Base-by-base conservation (phyloP, 2,329 filamentous ascomycete species). In the Pseudocercospora vitis region DNA sequence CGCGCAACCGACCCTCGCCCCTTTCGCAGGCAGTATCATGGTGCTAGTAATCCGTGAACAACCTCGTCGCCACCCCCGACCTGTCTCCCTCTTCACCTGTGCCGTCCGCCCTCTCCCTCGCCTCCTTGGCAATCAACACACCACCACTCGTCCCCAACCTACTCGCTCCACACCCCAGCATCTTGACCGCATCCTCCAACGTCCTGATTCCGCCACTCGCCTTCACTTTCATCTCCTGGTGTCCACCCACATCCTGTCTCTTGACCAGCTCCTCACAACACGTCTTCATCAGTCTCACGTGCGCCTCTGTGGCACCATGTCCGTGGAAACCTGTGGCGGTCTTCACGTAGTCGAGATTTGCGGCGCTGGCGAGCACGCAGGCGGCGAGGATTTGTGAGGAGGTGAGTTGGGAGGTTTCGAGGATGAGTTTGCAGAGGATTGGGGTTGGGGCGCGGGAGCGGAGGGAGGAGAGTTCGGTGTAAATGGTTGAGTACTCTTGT, bases 241-340 rank as follows among this genome's bases (percentile, higher is more conserved):
- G 66, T 58, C 52, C 71, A 23, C 35, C 35, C n/a, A 40, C 35
- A 3, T 39, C 37, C 6, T 40, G 44, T 9, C 47, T 48, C 1
- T 32, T 23, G 9, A 61, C 72, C n/a, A 79, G 61, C 24, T 65
- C 29, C 59, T 78, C 73, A 8, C 76, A 76, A 3, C 74, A 74
- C 7, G 73, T 72, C 9, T 74, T 72, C 81, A 84, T 84, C 23
- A 81, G 64, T 45, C 73, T 68, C 19, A 85, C 79, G 61, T 81
- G 70, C 48, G 79, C 74, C 12, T 76, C 69, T 29, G 65, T 77
- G 0, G 81, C 81, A 7, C 81, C 81, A 1, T 72, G 70, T 0
- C 81, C 81, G 46, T 77, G 75, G 66, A 83, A 83, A 1, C 82
- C 82, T 1, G 82, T 84, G 24, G 76, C 78, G 0, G 82, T 84